phyloP scores from a whole-genome alignment of 306 rosid genomes.

The Vigna radiata region DNA sequence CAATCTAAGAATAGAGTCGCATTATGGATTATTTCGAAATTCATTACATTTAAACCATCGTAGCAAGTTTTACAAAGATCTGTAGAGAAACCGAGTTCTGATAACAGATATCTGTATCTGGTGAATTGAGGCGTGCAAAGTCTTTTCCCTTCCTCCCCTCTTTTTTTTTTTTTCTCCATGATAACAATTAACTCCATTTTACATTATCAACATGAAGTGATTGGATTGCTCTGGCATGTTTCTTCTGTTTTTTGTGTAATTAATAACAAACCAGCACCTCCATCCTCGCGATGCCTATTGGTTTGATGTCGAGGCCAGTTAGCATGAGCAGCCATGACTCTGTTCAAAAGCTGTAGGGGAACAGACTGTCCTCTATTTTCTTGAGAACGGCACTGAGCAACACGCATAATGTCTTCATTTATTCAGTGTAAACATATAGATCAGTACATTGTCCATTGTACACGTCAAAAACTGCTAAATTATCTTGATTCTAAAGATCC shows the following conservation, averaged over 20 bases:
- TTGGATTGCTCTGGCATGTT: not conserved
- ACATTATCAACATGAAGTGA: not conserved
- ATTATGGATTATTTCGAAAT: too few species aligned
- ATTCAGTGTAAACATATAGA: not conserved
- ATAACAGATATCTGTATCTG: not conserved
- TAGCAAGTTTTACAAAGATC: not conserved
- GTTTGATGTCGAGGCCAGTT: conserved; percentile 3
- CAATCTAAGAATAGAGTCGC: not conserved
- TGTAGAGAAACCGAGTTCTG: conserved; percentile 10
- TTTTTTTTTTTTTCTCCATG: not conserved
- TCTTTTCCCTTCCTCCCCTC: not conserved
- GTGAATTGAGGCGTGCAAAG: conserved; percentile 6
- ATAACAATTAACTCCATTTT: not conserved
- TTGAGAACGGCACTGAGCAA: not conserved
- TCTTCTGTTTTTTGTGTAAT: conserved; percentile 1
- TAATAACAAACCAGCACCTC: not conserved
- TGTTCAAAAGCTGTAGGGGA: not conserved
- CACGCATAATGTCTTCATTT: not conserved
- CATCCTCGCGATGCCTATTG: not conserved
- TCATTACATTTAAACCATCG: not conserved
- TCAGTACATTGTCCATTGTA: too few species aligned
- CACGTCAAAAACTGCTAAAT: not conserved
- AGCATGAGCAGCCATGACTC: not conserved
- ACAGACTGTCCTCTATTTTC: not conserved
- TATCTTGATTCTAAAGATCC: not conserved